Evolutionary conservation across 345 rosid species (phyloP).

Genomic region (Capsella bursapastoris): DNA sequence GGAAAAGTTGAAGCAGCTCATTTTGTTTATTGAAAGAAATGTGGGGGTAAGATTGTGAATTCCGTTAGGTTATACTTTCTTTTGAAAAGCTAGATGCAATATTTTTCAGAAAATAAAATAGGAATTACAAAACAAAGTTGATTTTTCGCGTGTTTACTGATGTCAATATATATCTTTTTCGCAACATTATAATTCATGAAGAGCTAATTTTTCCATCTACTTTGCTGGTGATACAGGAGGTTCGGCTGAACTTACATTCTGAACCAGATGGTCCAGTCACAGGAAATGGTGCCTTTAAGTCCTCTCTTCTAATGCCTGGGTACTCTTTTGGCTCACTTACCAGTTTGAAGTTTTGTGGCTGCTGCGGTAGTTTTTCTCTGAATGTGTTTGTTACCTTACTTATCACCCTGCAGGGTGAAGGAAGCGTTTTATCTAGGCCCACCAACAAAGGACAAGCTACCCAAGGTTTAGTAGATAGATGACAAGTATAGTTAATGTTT

Average conservation of each 20-base stretch:
- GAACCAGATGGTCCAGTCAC: constrained; percentile 95
- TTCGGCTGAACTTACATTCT: constrained; percentile 74
- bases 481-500: constrained; percentile 7
- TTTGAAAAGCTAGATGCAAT: constrained; percentile 15
- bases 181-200: constrained; percentile 19
- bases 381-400: constrained; percentile 25
- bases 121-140: background rate
- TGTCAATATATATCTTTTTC: background rate
- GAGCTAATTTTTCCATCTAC: constrained; percentile 18
- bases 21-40: constrained; percentile 73
- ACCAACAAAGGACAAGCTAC: constrained; percentile 79
- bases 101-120: background rate
- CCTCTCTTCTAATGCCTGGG: constrained; percentile 89
- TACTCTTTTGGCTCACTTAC: constrained; percentile 43
- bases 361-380: constrained; percentile 6
- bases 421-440: constrained; percentile 91
- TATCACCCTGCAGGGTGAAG: constrained; percentile 60
- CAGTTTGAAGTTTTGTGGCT: constrained; percentile 1
- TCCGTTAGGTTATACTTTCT: constrained; percentile 10
- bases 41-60: constrained; percentile 71
- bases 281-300: constrained; percentile 85
- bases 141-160: constrained; percentile 3
- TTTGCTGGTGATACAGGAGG: constrained; percentile 55
- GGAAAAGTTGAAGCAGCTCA: constrained; percentile 94
- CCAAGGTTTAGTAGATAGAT: constrained; percentile 41